phyloP scores from a whole-genome alignment of 345 rosid genomes.

The Brassica nigra region DNA sequence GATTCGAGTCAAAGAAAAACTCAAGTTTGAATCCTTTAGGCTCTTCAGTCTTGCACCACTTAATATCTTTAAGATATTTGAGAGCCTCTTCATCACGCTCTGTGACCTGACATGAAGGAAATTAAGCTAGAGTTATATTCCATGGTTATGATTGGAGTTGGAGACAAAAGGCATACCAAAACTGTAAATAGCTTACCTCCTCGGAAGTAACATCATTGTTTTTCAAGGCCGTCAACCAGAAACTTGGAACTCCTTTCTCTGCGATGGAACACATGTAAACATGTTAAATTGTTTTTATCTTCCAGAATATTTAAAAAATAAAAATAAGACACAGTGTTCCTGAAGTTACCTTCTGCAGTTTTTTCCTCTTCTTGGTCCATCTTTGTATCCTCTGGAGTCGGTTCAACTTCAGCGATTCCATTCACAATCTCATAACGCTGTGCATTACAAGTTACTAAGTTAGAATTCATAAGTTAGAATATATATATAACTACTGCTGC shows the following conservation, averaged over 20 bases:
- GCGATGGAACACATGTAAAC: slow-evolving; percentile 24
- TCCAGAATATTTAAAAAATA: not conserved
- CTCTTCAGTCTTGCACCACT: slow-evolving; percentile 71
- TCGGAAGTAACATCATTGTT: slow-evolving; percentile 76
- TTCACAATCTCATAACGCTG: slow-evolving; percentile 85
- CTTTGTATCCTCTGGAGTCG: slow-evolving; percentile 46
- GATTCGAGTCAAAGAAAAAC: slow-evolving; percentile 76
- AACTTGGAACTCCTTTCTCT: slow-evolving; percentile 93
- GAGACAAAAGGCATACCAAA: not conserved
- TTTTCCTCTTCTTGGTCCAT: slow-evolving; percentile 56
- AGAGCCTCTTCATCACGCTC: slow-evolving; percentile 94
- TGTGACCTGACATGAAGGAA: slow-evolving; percentile 50
- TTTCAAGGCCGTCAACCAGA: slow-evolving; percentile 86
- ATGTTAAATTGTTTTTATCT: not conserved
- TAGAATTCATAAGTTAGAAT: not conserved
- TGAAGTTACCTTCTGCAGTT: slow-evolving; percentile 55
- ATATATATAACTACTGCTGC: not conserved
- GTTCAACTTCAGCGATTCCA: slow-evolving; percentile 65
- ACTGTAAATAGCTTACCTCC: slow-evolving; percentile 52
- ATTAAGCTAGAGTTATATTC: not conserved
- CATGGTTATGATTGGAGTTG: not conserved
- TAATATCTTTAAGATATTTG: slow-evolving; percentile 74
- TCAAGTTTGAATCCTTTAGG: slow-evolving; percentile 97
- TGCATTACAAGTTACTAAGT: slow-evolving; percentile 3
- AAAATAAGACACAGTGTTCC: not conserved